phyloP scores from a whole-genome alignment of 208 protist species.

The Wallacemonas sp. region DNA sequence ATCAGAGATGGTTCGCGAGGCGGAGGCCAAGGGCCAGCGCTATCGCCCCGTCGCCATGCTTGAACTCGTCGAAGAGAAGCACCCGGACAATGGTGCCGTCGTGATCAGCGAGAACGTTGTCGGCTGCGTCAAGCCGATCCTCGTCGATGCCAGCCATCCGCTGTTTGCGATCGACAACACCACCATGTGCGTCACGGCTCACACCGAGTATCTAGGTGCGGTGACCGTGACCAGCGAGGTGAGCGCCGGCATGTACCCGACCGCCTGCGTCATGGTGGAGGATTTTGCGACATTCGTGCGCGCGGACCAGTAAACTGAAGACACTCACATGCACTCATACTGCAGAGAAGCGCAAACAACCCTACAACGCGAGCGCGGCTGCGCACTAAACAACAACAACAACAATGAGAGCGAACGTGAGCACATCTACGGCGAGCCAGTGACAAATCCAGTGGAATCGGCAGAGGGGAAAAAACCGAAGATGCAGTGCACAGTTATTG shows the following conservation, averaged over 20 bases:
- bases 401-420: no score
- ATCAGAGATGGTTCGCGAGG: constrained; percentile 26
- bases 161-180: constrained; percentile 36
- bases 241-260: constrained; percentile 42
- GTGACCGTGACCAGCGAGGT: constrained; percentile 30
- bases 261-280: constrained; percentile 43
- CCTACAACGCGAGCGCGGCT: no score
- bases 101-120: constrained; percentile 19
- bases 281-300: constrained; percentile 36
- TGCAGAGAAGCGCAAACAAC: no score
- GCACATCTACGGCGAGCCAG: no score
- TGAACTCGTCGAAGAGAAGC: constrained; percentile 14
- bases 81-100: not conserved
- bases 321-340: no score
- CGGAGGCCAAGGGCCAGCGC: constrained; percentile 25
- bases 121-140: constrained; percentile 26
- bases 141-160: constrained; percentile 31
- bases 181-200: constrained; percentile 33
- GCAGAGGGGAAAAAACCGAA: no score
- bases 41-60: constrained; percentile 38
- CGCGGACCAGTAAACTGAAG: constrained; percentile 7
- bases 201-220: constrained; percentile 33
- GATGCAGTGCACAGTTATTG: no score
- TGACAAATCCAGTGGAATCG: no score
- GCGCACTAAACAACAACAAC: no score